phyloP scores from a whole-genome alignment of 2,329 filamentous ascomycete genomes.

The Aulographum hederae region DNA sequence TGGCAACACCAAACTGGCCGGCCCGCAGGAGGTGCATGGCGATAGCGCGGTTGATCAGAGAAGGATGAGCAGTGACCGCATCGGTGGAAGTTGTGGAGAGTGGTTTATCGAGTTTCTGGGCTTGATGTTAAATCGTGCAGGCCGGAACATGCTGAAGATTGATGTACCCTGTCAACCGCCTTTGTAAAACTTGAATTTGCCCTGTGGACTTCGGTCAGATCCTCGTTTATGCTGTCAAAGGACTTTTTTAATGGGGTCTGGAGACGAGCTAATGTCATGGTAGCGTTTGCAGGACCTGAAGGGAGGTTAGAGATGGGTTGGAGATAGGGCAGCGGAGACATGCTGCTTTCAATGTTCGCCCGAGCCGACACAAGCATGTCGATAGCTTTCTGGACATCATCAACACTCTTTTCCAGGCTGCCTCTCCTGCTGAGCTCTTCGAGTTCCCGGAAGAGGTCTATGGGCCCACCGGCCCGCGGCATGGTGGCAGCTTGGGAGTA shows the following conservation, averaged over 20 bases:
- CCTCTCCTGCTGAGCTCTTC: too few species aligned
- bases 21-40: slow-evolving; percentile 92
- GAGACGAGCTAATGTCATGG: slow-evolving; percentile 61
- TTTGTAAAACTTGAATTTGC: slow-evolving; percentile 72
- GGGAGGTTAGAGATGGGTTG: too few species aligned
- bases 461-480: too few species aligned
- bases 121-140: slow-evolving; percentile 29
- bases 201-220: slow-evolving; percentile 67
- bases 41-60: slow-evolving; percentile 79
- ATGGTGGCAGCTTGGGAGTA: too few species aligned
- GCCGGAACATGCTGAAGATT: neutral
- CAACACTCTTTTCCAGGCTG: too few species aligned
- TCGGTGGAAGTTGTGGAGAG: slow-evolving; percentile 65
- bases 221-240: slow-evolving; percentile 63
- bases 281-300: slow-evolving; percentile 49
- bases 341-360: too few species aligned
- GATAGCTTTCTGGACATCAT: too few species aligned
- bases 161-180: slow-evolving; percentile 56
- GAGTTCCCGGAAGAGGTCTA: too few species aligned
- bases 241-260: slow-evolving; percentile 71
- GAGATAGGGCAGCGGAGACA: too few species aligned
- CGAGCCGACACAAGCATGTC: too few species aligned
- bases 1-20: slow-evolving; percentile 78
- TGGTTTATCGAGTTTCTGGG: slow-evolving; percentile 42
- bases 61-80: slow-evolving; percentile 54